phyloP scores from a whole-genome alignment of 1,284 basidiomycete genomes.

The Fistulina hepatica region DNA sequence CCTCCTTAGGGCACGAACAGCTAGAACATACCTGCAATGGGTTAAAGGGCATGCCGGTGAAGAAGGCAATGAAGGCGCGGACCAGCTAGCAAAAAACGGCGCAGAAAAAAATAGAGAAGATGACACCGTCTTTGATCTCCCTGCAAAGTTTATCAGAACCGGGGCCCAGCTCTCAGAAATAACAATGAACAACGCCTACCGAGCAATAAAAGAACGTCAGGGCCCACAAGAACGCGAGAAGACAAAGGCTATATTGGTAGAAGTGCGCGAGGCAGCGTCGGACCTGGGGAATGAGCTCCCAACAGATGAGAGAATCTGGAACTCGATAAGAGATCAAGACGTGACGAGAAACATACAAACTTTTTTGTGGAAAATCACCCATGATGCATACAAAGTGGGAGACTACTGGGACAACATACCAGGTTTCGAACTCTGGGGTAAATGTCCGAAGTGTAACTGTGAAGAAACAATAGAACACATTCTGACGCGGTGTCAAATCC shows the following conservation, averaged over 20 bases:
- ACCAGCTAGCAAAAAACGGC: background rate
- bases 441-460: constrained; percentile 18
- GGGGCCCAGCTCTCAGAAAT: too few relatives aligned
- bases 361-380: constrained; percentile 25
- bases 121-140: background rate
- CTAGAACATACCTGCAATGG: constrained; percentile 4
- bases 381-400: constrained; percentile 23
- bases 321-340: constrained; percentile 15
- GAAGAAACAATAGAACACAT: constrained; percentile 6
- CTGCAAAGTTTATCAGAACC: background rate
- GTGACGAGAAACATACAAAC: constrained; percentile 16
- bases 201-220: background rate
- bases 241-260: background rate
- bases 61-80: constrained; percentile 8
- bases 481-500: constrained; percentile 1
- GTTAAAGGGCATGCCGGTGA: constrained; percentile 9
- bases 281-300: constrained; percentile 7
- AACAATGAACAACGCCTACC: background rate
- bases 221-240: background rate
- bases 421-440: constrained; percentile 15
- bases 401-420: constrained; percentile 22
- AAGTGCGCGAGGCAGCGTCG: background rate
- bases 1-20: constrained; percentile 1
- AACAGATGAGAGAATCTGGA: constrained; percentile 18
- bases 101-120: background rate